A percentile compares a stretch with the other conserved stretches of the same genome.
phyloP scores from a whole-genome alignment of 768 basidiomycete genomes.

The Amanita fuliginea region DNA sequence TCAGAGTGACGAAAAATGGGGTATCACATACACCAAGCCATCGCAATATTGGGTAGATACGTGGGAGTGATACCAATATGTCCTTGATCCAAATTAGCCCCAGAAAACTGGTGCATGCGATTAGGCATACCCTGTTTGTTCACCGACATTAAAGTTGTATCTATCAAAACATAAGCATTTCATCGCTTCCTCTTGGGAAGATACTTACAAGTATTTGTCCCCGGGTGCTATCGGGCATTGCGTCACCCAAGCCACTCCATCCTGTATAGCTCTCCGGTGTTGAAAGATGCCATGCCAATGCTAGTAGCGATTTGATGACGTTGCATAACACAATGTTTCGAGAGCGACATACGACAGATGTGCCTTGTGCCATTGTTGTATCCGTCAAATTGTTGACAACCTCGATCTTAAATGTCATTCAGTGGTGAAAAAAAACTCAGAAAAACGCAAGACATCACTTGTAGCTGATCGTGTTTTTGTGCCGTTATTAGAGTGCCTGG shows the following conservation, averaged over 20 bases:
- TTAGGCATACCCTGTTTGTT: background rate
- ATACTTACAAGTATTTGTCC: conserved; percentile 19
- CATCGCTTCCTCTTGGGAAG: background rate
- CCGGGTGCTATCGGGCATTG: conserved; percentile 32
- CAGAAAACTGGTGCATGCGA: too few relatives aligned
- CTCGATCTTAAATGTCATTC: conserved; percentile 33
- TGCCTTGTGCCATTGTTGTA: conserved; percentile 34
- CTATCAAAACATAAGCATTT: background rate
- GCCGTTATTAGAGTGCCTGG: conserved; percentile 22
- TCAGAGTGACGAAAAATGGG: conserved; percentile 9
- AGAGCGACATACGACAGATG: conserved; percentile 30
- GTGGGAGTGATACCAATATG: conserved; percentile 17
- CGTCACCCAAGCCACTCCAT: conserved; percentile 27
- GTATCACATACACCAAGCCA: conserved; percentile 10
- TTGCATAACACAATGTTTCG: background rate
- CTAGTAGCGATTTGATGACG: conserved; percentile 15
- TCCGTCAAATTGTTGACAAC: conserved; percentile 37
- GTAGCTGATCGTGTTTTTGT: conserved; percentile 14
- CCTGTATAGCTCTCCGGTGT: conserved; percentile 24
- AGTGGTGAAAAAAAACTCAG: conserved; percentile 8
- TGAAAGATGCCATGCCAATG: conserved; percentile 36
- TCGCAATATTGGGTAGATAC: conserved; percentile 10
- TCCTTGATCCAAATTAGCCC: conserved; percentile 8
- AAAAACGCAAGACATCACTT: background rate
- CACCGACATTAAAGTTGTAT: conserved; percentile 4